These are phyloP conservation scores for Xylariaceae sp. DNA, from an alignment of 2,329 filamentous ascomycete species.

Conservation along the genomic window DNA sequence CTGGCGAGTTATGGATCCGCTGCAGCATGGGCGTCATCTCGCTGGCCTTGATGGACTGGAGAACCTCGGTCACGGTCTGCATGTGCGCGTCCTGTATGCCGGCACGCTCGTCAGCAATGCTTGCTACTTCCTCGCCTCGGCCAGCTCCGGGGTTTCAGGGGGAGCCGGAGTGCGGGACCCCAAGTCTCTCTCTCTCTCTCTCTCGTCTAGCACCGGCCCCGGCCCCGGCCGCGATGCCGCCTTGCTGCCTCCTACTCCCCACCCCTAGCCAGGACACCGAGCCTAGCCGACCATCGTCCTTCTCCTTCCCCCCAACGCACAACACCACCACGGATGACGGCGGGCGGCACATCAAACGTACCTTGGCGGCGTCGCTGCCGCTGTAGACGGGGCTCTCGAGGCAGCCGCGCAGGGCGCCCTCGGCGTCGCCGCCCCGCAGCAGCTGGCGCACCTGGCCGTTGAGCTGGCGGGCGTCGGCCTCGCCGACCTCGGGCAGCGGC, in stretches of 20 bases:
- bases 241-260: too few relatives aligned
- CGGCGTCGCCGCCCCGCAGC: constrained; percentile 75
- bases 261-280: too few relatives aligned
- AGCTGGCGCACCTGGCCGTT: constrained; percentile 80
- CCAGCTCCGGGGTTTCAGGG: too few relatives aligned
- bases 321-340: too few relatives aligned
- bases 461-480: constrained; percentile 70
- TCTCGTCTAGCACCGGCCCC: too few relatives aligned
- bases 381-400: constrained; percentile 79
- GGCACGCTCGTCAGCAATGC: constrained; percentile 10
- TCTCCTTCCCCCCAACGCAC: too few relatives aligned
- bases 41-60: constrained; percentile 91
- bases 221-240: too few relatives aligned
- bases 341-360: too few relatives aligned
- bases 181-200: too few relatives aligned
- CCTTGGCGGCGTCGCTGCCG: constrained; percentile 51
- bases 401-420: constrained; percentile 77
- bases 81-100: constrained; percentile 75
- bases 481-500: constrained; percentile 63
- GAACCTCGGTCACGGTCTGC: constrained; percentile 81
- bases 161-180: too few relatives aligned
- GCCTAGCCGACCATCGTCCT: too few relatives aligned
- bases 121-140: not conserved
- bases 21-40: constrained; percentile 89
- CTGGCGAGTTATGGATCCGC: constrained; percentile 68